A percentile compares a stretch with the other conserved stretches of the same genome.
These are phyloP conservation scores for Termitomyces sp. DNA, from an alignment of 768 basidiomycete species.

Conservation along the genomic window DNA sequence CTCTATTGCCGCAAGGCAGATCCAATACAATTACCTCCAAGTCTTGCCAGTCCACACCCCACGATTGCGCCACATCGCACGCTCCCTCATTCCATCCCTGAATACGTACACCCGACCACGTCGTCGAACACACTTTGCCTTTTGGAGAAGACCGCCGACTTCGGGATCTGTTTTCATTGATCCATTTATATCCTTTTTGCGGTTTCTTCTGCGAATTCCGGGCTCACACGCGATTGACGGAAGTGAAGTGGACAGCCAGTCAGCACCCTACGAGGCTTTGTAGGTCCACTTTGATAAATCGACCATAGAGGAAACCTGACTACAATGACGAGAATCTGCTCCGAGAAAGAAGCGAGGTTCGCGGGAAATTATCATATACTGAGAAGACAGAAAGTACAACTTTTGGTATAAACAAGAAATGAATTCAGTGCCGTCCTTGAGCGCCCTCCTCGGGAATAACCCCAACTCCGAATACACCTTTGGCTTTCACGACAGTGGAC, in stretches of 20 bases:
- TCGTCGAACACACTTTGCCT: background rate
- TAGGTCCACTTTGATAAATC: background rate
- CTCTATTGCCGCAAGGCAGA: conserved; percentile 6
- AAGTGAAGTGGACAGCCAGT: background rate
- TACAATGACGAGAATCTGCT: background rate
- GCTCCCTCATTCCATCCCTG: background rate
- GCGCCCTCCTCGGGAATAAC: conserved; percentile 18
- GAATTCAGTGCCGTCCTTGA: conserved; percentile 12
- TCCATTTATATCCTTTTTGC: conserved; percentile 2
- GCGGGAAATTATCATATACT: background rate
- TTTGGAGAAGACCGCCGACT: conserved; percentile 1
- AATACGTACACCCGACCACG: background rate
- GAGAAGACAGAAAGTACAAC: background rate
- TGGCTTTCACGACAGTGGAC: conserved; percentile 28
- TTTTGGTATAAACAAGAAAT: background rate
- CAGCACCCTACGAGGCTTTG: background rate
- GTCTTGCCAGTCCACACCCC: background rate
- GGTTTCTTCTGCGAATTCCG: conserved; percentile 5
- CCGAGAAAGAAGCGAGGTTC: background rate
- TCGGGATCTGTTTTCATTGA: conserved; percentile 2
- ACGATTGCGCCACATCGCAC: conserved; percentile 10
- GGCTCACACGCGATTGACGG: conserved; percentile 10
- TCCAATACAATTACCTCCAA: conserved; percentile 4
- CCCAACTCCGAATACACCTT: conserved; percentile 29
- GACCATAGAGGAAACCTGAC: background rate